A percentile compares a stretch with the other conserved stretches of the same genome.
These are phyloP conservation scores for Straminergon stramineum DNA, from an alignment of 225 moss, liverwort and hornwort species.

Conservation along the genomic window DNA sequence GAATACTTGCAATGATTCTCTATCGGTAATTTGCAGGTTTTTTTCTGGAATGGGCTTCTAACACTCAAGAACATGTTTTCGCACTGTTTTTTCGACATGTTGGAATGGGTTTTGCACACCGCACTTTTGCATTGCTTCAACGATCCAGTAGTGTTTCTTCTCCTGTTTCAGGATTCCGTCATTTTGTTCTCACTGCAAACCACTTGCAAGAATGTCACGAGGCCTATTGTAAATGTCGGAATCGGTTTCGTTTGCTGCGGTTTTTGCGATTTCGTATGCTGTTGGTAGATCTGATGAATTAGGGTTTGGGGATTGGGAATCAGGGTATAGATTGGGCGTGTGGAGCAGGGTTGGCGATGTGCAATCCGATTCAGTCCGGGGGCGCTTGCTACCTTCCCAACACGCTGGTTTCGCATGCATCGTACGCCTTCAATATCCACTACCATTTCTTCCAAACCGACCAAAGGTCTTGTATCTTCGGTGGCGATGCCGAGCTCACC, in stretches of 20 bases:
- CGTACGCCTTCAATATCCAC: slow-evolving; percentile 43
- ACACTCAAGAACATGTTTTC: background rate
- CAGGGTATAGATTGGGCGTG: slow-evolving; percentile 48
- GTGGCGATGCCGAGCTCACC: slow-evolving; percentile 35
- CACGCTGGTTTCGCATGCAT: slow-evolving; percentile 30
- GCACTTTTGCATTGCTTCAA: background rate
- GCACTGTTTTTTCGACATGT: background rate
- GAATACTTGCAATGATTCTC: background rate
- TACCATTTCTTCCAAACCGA: slow-evolving; percentile 35
- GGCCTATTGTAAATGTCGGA: background rate
- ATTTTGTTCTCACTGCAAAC: background rate
- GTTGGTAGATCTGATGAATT: background rate
- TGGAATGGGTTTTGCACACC: background rate
- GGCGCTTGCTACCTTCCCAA: slow-evolving; percentile 35
- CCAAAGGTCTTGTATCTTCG: slow-evolving; percentile 32
- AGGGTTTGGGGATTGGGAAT: background rate
- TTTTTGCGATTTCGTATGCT: background rate
- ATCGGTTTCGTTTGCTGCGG: background rate
- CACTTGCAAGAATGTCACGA: background rate
- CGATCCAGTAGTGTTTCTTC: background rate
- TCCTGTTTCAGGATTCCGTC: background rate
- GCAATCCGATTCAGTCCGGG: slow-evolving; percentile 22
- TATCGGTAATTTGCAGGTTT: no score
- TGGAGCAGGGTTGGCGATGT: slow-evolving; percentile 31
- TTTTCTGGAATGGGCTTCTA: no score